Conservation (phyloP, 2,329 filamentous ascomycete genomes). For the Alternaria hordeiaustralica region DNA sequence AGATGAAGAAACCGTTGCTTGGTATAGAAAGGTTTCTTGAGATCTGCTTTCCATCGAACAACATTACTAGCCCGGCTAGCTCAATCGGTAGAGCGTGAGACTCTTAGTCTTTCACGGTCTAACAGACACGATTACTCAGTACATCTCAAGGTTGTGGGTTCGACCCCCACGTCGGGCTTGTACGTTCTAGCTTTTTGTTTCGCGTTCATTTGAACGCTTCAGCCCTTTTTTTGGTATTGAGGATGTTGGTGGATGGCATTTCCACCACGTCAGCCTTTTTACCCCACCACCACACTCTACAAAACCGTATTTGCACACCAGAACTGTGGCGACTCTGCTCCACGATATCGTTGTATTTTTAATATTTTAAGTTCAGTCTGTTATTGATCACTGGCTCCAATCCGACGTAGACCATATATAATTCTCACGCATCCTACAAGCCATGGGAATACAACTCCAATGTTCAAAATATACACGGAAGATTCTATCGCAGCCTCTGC, state of each 20-base stretch:
- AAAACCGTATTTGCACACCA: fast-evolving
- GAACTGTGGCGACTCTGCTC: neutral
- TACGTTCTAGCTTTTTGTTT: neutral
- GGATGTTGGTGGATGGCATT: neutral
- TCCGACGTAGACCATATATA: neutral
- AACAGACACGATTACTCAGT: constrained; percentile 25
- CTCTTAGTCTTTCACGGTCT: constrained; percentile 41
- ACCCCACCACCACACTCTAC: neutral
- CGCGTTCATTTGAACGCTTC: neutral
- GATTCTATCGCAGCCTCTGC: too few species aligned
- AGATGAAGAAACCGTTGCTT: fast-evolving
- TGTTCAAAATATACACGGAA: too few species aligned
- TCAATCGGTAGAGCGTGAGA: constrained; percentile 53
- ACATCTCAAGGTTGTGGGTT: constrained; percentile 19
- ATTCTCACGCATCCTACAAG: neutral
- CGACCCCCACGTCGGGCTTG: constrained; percentile 17
- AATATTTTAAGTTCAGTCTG: too few species aligned
- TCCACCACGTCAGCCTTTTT: neutral
- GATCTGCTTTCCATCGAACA: constrained; percentile 5
- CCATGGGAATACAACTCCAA: too few species aligned
- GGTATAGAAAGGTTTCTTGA: fast-evolving
- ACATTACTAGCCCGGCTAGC: constrained; percentile 26
- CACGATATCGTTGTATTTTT: neutral
- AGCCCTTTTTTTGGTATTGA: neutral
- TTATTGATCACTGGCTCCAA: neutral